Base-by-base conservation (phyloP, 2,329 filamentous ascomycete species). In the Tolypocladium nubicola region DNA sequence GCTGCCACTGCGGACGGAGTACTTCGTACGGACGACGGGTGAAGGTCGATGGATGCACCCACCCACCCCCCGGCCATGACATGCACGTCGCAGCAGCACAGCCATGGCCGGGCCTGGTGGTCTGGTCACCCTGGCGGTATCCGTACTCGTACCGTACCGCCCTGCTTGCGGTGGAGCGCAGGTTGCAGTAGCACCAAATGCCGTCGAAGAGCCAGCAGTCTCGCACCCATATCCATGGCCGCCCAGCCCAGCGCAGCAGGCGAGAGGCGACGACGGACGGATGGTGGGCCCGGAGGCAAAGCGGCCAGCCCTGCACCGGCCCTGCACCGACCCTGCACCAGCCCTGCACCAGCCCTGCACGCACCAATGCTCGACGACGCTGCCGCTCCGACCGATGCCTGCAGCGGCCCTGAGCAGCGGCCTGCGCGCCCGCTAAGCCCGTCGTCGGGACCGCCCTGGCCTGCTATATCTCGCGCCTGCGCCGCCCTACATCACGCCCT, bases 401-500 rank as follows among this genome's bases (percentile, higher is more conserved):
- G 52, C 52, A 41, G 52, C 10, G 21, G 35, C 35, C 35, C 35
- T 37, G 35, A 21, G n/a, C 41, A 21, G 21, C 1, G 19, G 11
- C 10, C 39, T 40, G 39, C 39, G 39, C 39, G 19, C 39, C 39
- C 39, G 19, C 39, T 40, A 9, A n/a, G 39, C 39, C 39, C 19
- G 16, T n/a, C 39, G 39, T 10, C 39, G 39, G n/a, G 39, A 16
- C 16, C 16, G 39, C 3, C 39, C 39, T 40, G 16, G 39, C 38
- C 38, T 40, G 39, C 47, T 55, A 55, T 58, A 58, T 55, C 56
- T 58, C 56, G 53, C 53, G 41, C 56, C 41, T 41, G 56, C 55
- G 41, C 58, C 57, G 55, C 60, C 54, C 57, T 56, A 56, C 58
- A 54, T 76, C 76, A 74, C 73, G 76, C 75, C 75, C 75, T 71